These are phyloP conservation scores for Grammothele lineata DNA, from an alignment of 768 basidiomycete species.

Conservation along the genomic window DNA sequence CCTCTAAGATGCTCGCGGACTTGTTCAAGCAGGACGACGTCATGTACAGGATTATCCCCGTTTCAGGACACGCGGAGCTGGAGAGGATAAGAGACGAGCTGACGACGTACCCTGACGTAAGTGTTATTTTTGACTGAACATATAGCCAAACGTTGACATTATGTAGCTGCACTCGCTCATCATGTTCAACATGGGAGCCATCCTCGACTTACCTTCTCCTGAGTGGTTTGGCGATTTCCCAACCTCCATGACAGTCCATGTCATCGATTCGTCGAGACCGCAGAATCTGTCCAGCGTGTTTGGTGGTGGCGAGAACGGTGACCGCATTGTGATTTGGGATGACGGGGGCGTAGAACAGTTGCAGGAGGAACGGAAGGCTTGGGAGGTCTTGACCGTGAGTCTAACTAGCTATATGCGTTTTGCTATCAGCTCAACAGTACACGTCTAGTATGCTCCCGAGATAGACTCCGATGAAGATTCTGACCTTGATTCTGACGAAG, in stretches of 20 bases:
- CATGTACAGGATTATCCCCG: conserved; percentile 84
- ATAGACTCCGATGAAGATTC: conserved; percentile 63
- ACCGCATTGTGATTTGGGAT: conserved; percentile 88
- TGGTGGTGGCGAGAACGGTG: conserved; percentile 57
- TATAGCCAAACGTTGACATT: neutral
- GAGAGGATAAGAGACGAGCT: conserved; percentile 64
- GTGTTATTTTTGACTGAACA: conserved; percentile 9
- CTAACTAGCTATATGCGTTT: neutral
- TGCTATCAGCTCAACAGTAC: neutral
- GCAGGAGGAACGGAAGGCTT: conserved; percentile 70
- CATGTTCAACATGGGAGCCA: conserved; percentile 87
- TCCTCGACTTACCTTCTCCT: conserved; percentile 73
- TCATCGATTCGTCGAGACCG: conserved; percentile 92
- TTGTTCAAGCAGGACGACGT: conserved; percentile 93
- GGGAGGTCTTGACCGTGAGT: conserved; percentile 77
- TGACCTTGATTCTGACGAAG: conserved; percentile 42
- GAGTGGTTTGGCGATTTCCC: conserved; percentile 77
- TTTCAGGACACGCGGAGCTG: conserved; percentile 80
- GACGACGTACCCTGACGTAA: conserved; percentile 61
- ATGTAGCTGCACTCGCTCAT: conserved; percentile 84
- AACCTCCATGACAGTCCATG: conserved; percentile 67
- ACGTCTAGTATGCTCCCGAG: conserved; percentile 69
- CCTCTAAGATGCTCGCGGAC: conserved; percentile 83
- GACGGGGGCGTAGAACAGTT: conserved; percentile 77
- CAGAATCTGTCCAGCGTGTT: conserved; percentile 87